phyloP scores from a whole-genome alignment of 2,329 filamentous ascomycete species.

The Sporothrix protearum region DNA sequence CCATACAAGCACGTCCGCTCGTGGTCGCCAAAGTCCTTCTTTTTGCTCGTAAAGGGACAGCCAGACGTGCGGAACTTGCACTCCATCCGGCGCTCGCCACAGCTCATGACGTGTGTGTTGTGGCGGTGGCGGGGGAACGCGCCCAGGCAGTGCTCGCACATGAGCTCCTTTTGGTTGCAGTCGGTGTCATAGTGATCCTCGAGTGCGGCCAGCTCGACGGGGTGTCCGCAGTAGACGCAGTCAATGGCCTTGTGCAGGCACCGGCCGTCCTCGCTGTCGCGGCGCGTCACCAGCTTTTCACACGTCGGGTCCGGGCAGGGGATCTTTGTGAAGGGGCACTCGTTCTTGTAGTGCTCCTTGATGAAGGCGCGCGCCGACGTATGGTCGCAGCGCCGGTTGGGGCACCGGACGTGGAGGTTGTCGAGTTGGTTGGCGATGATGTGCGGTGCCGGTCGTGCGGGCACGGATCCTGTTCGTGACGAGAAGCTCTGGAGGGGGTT shows the following conservation, averaged over 20 bases:
- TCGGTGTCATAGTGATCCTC: constrained; percentile 42
- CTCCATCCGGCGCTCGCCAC: constrained; percentile 38
- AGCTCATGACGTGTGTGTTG: constrained; percentile 49
- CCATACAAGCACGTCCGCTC: constrained; percentile 50
- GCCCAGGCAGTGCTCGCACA: constrained; percentile 49
- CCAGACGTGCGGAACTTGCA: constrained; percentile 51
- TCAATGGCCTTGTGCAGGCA: constrained; percentile 53
- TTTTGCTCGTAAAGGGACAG: constrained; percentile 43
- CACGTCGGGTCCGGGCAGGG: constrained; percentile 55
- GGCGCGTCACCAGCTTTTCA: constrained; percentile 49
- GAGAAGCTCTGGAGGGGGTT: constrained; percentile 39
- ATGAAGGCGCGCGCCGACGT: constrained; percentile 53
- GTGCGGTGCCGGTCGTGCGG: constrained; percentile 36
- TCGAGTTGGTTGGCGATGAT: constrained; percentile 60
- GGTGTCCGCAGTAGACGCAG: constrained; percentile 54
- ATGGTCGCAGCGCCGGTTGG: constrained; percentile 53
- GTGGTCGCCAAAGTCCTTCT: constrained; percentile 45
- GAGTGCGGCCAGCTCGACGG: constrained; percentile 48
- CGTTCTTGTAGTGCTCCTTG: constrained; percentile 53
- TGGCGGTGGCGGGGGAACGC: constrained; percentile 45
- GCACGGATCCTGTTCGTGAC: constrained; percentile 28
- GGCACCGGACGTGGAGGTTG: constrained; percentile 56
- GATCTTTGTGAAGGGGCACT: constrained; percentile 55
- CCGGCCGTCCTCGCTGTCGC: constrained; percentile 46
- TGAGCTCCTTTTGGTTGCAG: constrained; percentile 47